Base-by-base conservation (phyloP, 1,284 basidiomycete genomes). In the Stygiomarasmius scandens region DNA sequence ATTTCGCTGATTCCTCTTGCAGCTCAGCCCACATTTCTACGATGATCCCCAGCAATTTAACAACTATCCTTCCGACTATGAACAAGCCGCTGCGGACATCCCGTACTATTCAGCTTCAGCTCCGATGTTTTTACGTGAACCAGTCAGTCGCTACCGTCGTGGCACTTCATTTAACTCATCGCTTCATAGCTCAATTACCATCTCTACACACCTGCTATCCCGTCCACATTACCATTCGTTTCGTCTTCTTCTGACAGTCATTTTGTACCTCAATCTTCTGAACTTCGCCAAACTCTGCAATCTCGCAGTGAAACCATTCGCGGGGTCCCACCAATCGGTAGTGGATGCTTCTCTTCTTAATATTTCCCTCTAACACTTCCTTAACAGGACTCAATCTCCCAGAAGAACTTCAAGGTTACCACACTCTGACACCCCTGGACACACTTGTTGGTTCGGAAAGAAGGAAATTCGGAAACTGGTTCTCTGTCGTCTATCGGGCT, bases 391-490 rank as follows among this genome's bases (percentile, higher is more conserved):
- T 84, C 9, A 82, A 83, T 20, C 78, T 97, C 8, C 96, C 96
- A 0, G 89, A 93, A 23, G 93, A 96, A 66, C 74, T 97, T 8
- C 93, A 96, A 67, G 93, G 93, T 1, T 98, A 98, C 68, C 94
- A 98, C 70, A 88, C 90, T 0, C 82, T 98, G 10, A 83, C 90
- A 2, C 92, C 92, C 0, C 78, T 98, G 2, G 93, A 95, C 69
- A 74, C 74, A 22, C 69, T 74, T 41, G 14, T 48, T 1, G 69
- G 67, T 2, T 68, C 75, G 1, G 86, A 89, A 11, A 77, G 87
- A 38, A 82, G 86, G 55, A 88, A 90, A 64, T 83, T 92, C 55
- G 86, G 87, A 6, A 88, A 75, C 54, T 92, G 93, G 82, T 85
- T 86, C 60, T 90, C 89, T 1, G 85, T 86, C 1, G 85, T 93